Conservation (phyloP, 495 filamentous ascomycete species). For the Mycothermus thermophilus region DNA sequence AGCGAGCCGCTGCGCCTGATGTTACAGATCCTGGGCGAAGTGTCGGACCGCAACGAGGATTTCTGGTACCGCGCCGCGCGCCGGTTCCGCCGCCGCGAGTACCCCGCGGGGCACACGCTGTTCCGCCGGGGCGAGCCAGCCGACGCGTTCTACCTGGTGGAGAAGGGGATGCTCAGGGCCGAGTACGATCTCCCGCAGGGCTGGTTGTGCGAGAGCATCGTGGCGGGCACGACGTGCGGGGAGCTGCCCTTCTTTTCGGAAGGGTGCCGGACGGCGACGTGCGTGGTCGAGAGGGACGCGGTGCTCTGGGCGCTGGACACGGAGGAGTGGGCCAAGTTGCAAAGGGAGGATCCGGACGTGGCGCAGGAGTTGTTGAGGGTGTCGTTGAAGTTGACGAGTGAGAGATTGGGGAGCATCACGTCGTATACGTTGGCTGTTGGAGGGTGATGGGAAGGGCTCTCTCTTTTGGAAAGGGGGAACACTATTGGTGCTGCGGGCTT, state of each 20-base stretch:
- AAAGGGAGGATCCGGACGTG: slow-evolving; percentile 55
- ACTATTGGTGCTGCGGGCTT: no score
- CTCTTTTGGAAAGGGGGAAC: slow-evolving; percentile 1
- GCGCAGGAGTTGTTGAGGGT: slow-evolving; percentile 75
- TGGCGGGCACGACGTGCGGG: slow-evolving; percentile 88
- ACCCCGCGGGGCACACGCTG: slow-evolving; percentile 52
- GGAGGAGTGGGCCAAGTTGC: slow-evolving; percentile 55
- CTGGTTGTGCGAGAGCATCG: slow-evolving; percentile 75
- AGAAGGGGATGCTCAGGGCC: slow-evolving; percentile 73
- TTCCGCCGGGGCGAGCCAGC: slow-evolving; percentile 59
- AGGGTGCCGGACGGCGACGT: slow-evolving; percentile 74
- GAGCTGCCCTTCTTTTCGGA: slow-evolving; percentile 93
- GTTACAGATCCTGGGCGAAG: slow-evolving; percentile 78
- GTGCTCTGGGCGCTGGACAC: slow-evolving; percentile 68
- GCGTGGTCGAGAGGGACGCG: slow-evolving; percentile 64
- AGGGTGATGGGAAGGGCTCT: slow-evolving; percentile 13
- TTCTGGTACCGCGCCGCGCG: slow-evolving; percentile 75
- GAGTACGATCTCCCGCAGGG: slow-evolving; percentile 88
- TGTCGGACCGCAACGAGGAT: slow-evolving; percentile 74
- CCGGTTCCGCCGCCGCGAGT: slow-evolving; percentile 57
- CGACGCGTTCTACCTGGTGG: slow-evolving; percentile 80
- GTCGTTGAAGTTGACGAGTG: slow-evolving; percentile 72
- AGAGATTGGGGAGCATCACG: slow-evolving; percentile 84
- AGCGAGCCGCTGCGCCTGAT: slow-evolving; percentile 81
- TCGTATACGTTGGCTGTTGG: slow-evolving; percentile 30